Evolutionary conservation across 73 alveolate genomes (phyloP).

Genomic region (Blepharisma japonicum): DNA sequence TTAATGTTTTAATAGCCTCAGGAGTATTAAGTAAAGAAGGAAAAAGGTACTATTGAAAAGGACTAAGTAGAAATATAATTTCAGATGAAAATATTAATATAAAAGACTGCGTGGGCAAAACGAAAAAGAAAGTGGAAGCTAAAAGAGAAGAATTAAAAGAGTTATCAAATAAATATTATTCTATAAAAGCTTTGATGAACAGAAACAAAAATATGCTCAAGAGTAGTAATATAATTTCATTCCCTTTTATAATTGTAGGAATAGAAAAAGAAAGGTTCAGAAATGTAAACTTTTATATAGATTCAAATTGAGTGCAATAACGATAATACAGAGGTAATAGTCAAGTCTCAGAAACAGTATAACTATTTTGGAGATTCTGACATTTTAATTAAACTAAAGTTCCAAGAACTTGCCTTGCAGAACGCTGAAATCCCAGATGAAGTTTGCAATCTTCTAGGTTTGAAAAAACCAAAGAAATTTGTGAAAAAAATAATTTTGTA

Average conservation of each 20-base stretch:
- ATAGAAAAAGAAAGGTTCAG: not conserved
- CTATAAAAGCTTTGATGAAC: not conserved
- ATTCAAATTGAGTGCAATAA: not conserved
- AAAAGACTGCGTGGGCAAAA: not conserved
- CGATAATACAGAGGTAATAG: not conserved
- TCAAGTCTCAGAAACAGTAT: not conserved
- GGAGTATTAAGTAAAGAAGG: slow-evolving; percentile 69
- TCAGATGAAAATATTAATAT: not conserved
- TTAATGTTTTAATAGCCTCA: slow-evolving; percentile 81
- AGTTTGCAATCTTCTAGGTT: no score
- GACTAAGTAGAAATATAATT: not conserved
- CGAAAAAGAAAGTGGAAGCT: not conserved
- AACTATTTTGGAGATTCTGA: no score
- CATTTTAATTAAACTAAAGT: no score
- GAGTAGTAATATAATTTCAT: not conserved
- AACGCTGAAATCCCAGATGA: no score
- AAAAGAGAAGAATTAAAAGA: not conserved
- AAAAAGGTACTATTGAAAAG: slow-evolving; percentile 35
- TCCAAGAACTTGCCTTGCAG: no score
- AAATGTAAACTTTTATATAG: not conserved
- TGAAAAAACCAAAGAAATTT: no score
- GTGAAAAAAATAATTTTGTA: no score
- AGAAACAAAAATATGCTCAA: not conserved
- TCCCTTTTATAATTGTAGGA: slow-evolving; percentile 13
- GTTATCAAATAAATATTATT: not conserved